phyloP scores from a whole-genome alignment of 2,329 filamentous ascomycete species.

The Talaromyces sp. region DNA sequence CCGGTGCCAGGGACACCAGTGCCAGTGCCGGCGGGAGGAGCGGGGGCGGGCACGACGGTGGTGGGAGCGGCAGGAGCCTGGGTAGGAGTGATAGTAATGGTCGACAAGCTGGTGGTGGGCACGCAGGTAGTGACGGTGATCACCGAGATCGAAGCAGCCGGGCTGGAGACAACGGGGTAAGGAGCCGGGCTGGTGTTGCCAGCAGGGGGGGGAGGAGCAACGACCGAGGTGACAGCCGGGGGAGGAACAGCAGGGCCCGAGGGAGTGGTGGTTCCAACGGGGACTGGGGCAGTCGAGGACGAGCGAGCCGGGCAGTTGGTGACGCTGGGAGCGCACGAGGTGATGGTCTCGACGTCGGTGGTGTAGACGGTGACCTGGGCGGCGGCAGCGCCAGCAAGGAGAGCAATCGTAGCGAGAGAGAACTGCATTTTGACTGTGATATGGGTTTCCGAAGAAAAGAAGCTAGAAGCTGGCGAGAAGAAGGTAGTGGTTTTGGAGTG shows the following conservation, averaged over 20 bases:
- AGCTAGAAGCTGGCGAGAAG: conserved; percentile 20
- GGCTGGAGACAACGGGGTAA: conserved; percentile 2
- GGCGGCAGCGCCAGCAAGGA: conserved; percentile 32
- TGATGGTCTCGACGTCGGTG: conserved; percentile 58
- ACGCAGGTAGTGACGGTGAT: conserved; percentile 27
- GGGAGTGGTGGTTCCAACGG: conserved; percentile 7
- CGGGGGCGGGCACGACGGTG: conserved; percentile 12
- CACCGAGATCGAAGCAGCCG: conserved; percentile 16
- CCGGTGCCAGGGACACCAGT: conserved; percentile 12
- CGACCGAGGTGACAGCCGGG: conserved; percentile 20
- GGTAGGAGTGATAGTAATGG: conserved; percentile 19
- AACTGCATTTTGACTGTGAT: conserved; percentile 39
- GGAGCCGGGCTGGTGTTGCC: conserved; percentile 11
- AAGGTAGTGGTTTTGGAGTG: conserved; percentile 14
- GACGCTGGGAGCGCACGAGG: conserved; percentile 56
- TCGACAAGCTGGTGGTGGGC: conserved; percentile 26
- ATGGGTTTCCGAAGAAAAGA: conserved; percentile 19
- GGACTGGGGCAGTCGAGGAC: conserved; percentile 6
- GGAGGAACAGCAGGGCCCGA: conserved; percentile 11
- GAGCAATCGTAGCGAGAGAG: conserved; percentile 34
- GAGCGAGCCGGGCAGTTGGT: conserved; percentile 50
- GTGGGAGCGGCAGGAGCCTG: conserved; percentile 4
- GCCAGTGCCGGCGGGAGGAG: conserved; percentile 14
- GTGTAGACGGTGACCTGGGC: conserved; percentile 46
- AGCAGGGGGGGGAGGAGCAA: conserved; percentile 13